Conservation (phyloP, 2,329 filamentous ascomycete genomes). For the Botryotinia narcissicola region DNA sequence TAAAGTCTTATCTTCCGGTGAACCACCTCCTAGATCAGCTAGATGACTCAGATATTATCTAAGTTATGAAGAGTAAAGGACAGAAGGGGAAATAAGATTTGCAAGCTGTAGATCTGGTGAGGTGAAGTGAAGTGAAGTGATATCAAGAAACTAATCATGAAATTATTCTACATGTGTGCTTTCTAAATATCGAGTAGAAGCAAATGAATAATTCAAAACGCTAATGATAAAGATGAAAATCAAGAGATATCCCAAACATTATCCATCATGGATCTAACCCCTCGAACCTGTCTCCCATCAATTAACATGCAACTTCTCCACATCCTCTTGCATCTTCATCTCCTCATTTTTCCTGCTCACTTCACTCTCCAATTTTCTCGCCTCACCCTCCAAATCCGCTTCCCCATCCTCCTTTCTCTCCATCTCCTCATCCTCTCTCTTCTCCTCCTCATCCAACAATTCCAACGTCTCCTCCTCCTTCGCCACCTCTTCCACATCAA, state of each 20-base stretch:
- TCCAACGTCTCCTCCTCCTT: constrained; percentile 46
- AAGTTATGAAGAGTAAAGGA: neutral
- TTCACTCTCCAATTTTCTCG: constrained; percentile 34
- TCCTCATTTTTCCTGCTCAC: constrained; percentile 21
- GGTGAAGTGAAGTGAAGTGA: neutral
- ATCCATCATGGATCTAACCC: too few species aligned
- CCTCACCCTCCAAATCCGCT: constrained; percentile 36
- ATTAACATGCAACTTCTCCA: constrained; percentile 20
- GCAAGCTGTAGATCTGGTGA: neutral
- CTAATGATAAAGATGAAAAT: neutral
- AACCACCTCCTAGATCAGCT: neutral
- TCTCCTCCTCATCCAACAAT: constrained; percentile 44
- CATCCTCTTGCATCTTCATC: constrained; percentile 15
- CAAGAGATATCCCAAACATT: neutral
- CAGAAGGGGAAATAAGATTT: neutral
- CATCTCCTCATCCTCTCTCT: constrained; percentile 39
- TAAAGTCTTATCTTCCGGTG: neutral
- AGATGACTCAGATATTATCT: neutral
- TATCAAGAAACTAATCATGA: neutral
- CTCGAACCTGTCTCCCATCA: neutral
- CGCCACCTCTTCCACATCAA: constrained; percentile 45
- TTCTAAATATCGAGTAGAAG: neutral
- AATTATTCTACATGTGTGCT: neutral
- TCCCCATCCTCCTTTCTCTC: constrained; percentile 20
- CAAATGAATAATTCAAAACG: neutral